Percentiles rank a stretch among this genome's conserved stretches.
Evolutionary conservation across 495 filamentous ascomycete genomes (phyloP).

Genomic region (Choiromyces venosus): DNA sequence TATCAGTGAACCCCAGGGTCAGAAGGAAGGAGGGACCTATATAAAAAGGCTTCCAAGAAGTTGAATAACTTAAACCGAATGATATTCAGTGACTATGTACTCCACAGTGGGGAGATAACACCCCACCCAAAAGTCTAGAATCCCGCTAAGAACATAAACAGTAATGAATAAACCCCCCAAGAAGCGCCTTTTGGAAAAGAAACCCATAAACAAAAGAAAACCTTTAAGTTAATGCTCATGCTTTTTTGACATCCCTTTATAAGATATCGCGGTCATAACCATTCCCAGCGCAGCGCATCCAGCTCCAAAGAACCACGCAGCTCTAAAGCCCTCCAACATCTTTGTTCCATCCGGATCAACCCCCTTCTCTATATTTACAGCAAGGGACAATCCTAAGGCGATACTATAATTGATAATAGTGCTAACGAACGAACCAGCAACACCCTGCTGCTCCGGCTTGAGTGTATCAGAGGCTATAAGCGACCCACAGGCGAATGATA

Average conservation of each 20-base stretch:
- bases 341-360: constrained; percentile 49
- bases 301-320: constrained; percentile 55
- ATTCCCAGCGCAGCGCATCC: constrained; percentile 50
- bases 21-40: not conserved
- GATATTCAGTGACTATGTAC: not conserved
- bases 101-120: no score
- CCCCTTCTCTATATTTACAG: constrained; percentile 57
- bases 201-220: not conserved
- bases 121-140: not conserved
- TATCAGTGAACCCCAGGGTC: not conserved
- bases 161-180: not conserved
- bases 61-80: not conserved
- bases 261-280: constrained; percentile 40
- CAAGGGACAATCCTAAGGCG: constrained; percentile 60
- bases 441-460: constrained; percentile 57
- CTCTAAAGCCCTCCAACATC: constrained; percentile 52
- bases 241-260: constrained; percentile 34
- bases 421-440: constrained; percentile 59
- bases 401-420: constrained; percentile 65
- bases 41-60: not conserved
- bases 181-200: not conserved
- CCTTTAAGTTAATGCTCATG: constrained; percentile 20
- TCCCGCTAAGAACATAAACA: not conserved
- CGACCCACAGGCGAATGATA: constrained; percentile 56
- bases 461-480: constrained; percentile 57